Conservation (phyloP, 345 rosid species). For the Eucalyptus marginata region DNA sequence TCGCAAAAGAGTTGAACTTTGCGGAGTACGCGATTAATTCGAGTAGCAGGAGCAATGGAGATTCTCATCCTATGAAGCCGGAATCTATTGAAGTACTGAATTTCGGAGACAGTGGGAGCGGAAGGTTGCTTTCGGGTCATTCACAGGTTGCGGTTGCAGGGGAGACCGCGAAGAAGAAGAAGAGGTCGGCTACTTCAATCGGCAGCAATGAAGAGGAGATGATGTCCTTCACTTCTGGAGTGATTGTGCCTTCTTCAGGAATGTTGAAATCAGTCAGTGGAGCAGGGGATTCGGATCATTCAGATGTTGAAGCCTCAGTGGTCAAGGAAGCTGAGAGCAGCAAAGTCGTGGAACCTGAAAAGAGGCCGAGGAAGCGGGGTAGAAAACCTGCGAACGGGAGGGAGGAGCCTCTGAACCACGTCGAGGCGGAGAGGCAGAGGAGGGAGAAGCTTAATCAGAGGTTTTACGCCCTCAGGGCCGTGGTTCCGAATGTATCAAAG, state of each 20-base stretch:
- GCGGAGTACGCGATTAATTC: conserved; percentile 36
- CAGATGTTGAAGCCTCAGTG: conserved; percentile 85
- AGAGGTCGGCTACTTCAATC: conserved; percentile 33
- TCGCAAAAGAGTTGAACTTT: conserved; percentile 52
- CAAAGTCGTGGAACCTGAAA: conserved; percentile 66
- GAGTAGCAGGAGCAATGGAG: conserved; percentile 20
- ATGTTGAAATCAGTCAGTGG: conserved; percentile 30
- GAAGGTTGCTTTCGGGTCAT: conserved; percentile 32
- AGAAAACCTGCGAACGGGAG: conserved; percentile 91
- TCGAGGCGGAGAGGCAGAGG: conserved; percentile 93
- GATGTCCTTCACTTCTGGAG: conserved; percentile 71
- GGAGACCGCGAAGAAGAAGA: conserved; percentile 19
- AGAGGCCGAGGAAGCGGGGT: conserved; percentile 70
- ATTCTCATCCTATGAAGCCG: conserved; percentile 41
- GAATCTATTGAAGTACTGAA: conserved; percentile 58
- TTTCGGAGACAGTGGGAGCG: conserved; percentile 64
- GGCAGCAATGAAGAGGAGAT: conserved; percentile 66
- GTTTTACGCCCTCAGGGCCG: conserved; percentile 73
- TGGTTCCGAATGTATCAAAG: conserved; percentile 84
- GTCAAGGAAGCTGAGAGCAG: conserved; percentile 50
- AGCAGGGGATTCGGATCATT: conserved; percentile 72
- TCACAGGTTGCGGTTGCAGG: conserved; percentile 34
- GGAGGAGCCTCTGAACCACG: conserved; percentile 90
- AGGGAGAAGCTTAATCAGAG: conserved; percentile 86
- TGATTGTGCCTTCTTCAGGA: conserved; percentile 38